Conservation (phyloP, 2,329 filamentous ascomycete species). For the Emericellopsis cladophorae region DNA sequence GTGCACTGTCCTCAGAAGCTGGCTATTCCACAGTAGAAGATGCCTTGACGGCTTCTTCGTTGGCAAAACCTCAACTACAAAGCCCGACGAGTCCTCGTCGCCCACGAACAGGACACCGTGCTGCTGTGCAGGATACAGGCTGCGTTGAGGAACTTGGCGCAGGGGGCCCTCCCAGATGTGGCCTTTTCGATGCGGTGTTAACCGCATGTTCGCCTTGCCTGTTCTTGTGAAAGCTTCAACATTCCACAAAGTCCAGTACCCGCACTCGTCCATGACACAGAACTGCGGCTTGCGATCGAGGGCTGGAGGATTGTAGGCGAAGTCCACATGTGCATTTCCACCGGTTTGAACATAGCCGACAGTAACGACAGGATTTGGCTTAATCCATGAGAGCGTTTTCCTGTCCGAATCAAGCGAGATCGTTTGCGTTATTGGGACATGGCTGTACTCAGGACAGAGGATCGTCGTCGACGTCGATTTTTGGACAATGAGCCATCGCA, state of each 20-base stretch:
- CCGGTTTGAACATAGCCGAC: constrained; percentile 41
- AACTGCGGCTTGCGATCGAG: constrained; percentile 43
- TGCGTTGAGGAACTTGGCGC: constrained; percentile 15
- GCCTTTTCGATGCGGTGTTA: constrained; percentile 24
- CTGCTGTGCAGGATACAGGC: constrained; percentile 17
- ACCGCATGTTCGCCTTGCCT: constrained; percentile 18
- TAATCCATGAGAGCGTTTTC: constrained; percentile 33
- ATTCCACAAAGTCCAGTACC: constrained; percentile 58
- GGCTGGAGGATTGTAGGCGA: constrained; percentile 47
- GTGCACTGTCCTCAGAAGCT: constrained; percentile 20
- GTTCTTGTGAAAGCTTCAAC: constrained; percentile 25
- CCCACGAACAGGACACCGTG: constrained; percentile 32
- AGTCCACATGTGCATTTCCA: constrained; percentile 44
- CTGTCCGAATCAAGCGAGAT: background rate
- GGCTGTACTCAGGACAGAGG: constrained; percentile 35
- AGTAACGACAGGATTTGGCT: constrained; percentile 39
- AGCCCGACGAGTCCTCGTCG: constrained; percentile 3
- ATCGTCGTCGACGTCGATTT: constrained; percentile 37
- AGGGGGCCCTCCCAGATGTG: constrained; percentile 27
- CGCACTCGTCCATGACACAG: constrained; percentile 50
- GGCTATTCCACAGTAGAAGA: constrained; percentile 23
- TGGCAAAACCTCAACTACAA: background rate
- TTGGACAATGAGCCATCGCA: constrained; percentile 41
- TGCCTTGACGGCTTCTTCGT: constrained; percentile 8
- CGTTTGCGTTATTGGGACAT: constrained; percentile 15